Conservation (phyloP, 768 basidiomycete genomes). For the Macrolepiota fuliginosa region DNA sequence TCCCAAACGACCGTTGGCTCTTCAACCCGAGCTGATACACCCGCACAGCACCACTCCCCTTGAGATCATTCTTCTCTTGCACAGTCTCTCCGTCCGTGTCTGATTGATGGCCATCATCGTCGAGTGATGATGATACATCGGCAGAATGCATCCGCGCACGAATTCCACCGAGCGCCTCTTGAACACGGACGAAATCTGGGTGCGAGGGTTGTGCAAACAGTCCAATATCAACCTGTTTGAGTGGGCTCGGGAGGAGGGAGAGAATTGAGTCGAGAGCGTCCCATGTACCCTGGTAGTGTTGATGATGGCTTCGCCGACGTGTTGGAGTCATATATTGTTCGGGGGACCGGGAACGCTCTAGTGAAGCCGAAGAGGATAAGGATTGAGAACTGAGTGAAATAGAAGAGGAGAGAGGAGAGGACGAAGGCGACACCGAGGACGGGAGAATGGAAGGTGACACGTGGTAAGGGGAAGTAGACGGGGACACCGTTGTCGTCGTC, state of each 20-base stretch:
- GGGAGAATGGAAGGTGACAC: neutral
- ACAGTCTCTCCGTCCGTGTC: neutral
- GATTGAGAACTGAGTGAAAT: neutral
- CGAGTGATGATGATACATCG: neutral
- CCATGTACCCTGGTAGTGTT: constrained; percentile 22
- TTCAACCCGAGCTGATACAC: constrained; percentile 41
- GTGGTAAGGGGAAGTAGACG: neutral
- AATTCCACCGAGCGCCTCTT: constrained; percentile 27
- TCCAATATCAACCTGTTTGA: constrained; percentile 38
- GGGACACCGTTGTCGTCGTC: neutral
- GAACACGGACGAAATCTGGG: constrained; percentile 31
- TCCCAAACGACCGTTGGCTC: constrained; percentile 31
- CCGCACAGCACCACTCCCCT: constrained; percentile 26
- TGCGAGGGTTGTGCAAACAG: constrained; percentile 35
- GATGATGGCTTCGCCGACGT: neutral
- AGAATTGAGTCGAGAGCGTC: constrained; percentile 32
- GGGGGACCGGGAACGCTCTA: neutral
- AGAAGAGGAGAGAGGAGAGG: neutral
- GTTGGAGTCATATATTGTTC: neutral
- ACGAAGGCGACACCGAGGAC: neutral
- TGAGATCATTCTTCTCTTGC: neutral
- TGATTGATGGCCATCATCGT: neutral
- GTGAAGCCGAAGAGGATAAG: neutral
- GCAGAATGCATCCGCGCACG: constrained; percentile 1
- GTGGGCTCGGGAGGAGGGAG: constrained; percentile 24